Conservation (phyloP, 1,139 yeast genomes). For the Pichia sp. region DNA sequence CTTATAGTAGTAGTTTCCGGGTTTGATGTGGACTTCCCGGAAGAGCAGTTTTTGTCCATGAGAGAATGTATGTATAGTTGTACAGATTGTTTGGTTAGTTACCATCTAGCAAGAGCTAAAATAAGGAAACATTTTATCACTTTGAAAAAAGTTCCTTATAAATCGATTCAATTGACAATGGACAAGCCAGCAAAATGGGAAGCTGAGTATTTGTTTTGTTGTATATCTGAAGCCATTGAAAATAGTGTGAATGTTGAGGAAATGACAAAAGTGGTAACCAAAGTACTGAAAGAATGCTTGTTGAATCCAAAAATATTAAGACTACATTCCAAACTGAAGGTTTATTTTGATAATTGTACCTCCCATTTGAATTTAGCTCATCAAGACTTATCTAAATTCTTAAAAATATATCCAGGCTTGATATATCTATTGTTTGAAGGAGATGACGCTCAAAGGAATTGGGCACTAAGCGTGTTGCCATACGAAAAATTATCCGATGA, state of each 20-base stretch:
- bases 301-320: conserved; percentile 44
- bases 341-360: conserved; percentile 15
- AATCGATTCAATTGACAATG: conserved; percentile 42
- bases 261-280: conserved; percentile 8
- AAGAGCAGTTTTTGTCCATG: conserved; percentile 9
- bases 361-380: conserved; percentile 10
- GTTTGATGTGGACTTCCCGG: conserved; percentile 10
- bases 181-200: conserved; percentile 50
- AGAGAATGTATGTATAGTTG: conserved; percentile 35
- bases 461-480: conserved; percentile 35
- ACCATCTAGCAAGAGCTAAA: conserved; percentile 43
- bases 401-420: conserved; percentile 36
- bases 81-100: conserved; percentile 41
- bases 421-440: conserved; percentile 50
- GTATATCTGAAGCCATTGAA: conserved; percentile 19
- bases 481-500: conserved; percentile 1
- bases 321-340: conserved; percentile 25
- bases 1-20: conserved; percentile 13
- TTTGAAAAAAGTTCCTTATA: conserved; percentile 39
- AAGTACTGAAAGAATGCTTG: conserved; percentile 38
- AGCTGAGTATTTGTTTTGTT: conserved; percentile 26
- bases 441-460: conserved; percentile 32
- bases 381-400: conserved; percentile 7
- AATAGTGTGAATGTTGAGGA: conserved; percentile 19
- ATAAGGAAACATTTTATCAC: conserved; percentile 45